Base-by-base conservation (phyloP, 2,329 filamentous ascomycete species). In the Pseudopyricularia javanii region DNA sequence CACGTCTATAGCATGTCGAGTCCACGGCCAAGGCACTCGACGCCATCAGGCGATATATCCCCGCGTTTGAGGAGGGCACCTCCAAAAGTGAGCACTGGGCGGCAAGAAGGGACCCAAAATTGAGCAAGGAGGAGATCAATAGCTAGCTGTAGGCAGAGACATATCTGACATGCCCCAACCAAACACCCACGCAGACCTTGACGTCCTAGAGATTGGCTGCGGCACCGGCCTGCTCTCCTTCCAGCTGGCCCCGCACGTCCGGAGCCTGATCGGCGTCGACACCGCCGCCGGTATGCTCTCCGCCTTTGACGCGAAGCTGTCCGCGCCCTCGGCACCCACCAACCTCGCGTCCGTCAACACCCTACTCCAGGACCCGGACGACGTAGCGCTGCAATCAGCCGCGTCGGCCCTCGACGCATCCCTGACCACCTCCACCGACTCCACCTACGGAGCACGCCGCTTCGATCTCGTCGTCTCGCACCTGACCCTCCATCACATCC, bases 121-220 rank as follows among this genome's bases (percentile, higher is more conserved):
- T n/a, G n/a, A n/a, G n/a, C n/a, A n/a, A n/a, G n/a, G n/a, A n/a
- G n/a, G n/a, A n/a, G n/a, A n/a, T n/a, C n/a, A n/a, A n/a, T n/a
- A n/a, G n/a, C n/a, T n/a, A n/a, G n/a, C n/a, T n/a, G n/a, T n/a
- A n/a, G n/a, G n/a, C n/a, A n/a, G n/a, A n/a, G n/a, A n/a, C n/a
- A n/a, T n/a, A n/a, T 20, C 11, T n/a, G 47, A n/a, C n/a, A 40
- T 26, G 15, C 30, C 37, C 54, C n/a, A n/a, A 2, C 49, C 17
- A 22, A 3, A 4, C 4, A n/a, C 22, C 8, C 37, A 43, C 12
- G 22, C 4, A 6, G 53, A 57, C 50, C 33, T 73, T 28, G 67
- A 76, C 54, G 68, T 80, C 7, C 72, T 81, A 3, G 78, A 80
- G 62, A 71, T 80, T 17, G 77, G 77, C 51, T 78, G 75, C 57